Conservation (phyloP, 371 early-diverging fungal species). For the Apophysomyces variabilis region DNA sequence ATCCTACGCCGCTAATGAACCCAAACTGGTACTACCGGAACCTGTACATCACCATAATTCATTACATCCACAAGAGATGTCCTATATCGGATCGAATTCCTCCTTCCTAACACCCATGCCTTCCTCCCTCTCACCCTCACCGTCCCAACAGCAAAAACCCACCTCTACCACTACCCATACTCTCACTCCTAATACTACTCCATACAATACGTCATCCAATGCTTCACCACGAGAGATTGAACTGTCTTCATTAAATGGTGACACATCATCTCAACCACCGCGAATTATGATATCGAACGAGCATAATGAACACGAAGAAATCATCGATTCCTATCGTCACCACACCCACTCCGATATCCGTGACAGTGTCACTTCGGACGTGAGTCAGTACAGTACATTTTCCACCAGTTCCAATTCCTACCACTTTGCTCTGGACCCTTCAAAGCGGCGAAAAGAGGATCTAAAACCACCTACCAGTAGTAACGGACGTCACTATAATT, state of each 20-base stretch:
- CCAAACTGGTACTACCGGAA: conserved; percentile 4
- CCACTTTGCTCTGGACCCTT: not conserved
- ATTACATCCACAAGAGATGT: not conserved
- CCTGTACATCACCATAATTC: not conserved
- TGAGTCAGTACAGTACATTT: conserved; percentile 21
- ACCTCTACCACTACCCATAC: not conserved
- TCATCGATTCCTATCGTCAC: conserved; percentile 11
- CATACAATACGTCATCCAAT: not conserved
- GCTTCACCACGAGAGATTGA: not conserved
- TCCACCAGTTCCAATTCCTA: conserved; percentile 5
- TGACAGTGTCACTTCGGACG: conserved; percentile 15
- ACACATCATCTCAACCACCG: not conserved
- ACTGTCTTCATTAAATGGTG: not conserved
- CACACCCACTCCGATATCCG: not conserved
- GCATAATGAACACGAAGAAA: conserved; percentile 16
- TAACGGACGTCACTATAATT: not conserved
- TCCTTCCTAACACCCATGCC: not conserved
- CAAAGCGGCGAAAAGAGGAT: not conserved
- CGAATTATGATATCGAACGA: conserved; percentile 23
- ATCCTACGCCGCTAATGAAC: conserved; percentile 16
- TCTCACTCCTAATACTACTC: not conserved
- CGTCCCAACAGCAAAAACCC: not conserved
- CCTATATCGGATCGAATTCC: not conserved
- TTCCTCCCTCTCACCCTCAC: conserved; percentile 12
- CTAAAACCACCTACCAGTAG: not conserved